Base-by-base conservation (phyloP, 148 eudicot species). In the Diospyros lotus region DNA sequence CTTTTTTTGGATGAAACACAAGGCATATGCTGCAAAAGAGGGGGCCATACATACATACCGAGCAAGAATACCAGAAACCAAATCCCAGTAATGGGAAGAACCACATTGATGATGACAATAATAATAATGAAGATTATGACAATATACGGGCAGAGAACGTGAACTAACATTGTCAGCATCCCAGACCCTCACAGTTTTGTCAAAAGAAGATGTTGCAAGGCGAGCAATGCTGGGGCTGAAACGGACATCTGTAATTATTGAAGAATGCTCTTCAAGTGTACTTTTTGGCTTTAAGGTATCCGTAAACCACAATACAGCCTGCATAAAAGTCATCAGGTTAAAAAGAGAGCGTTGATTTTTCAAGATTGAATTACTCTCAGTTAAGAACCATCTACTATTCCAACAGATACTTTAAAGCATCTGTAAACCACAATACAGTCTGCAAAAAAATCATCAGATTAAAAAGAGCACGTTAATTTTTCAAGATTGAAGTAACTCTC, bases 161-260 rank as follows among this genome's bases (percentile, higher is more conserved):
- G 43, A 42, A 87, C 98, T 80, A 50, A 93, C 98, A 80, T 86
- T 91, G 58, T 93, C 98, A 41, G 85, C 90, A 78, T 93, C 96
- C 98, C 98, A 93, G 76, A 93, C 94, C 82, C 96, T 80, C 65
- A 93, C 96, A 75, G 96, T 84, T 81, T 89, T 93, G 78, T 93
- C 98, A 78, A 88, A 93, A 48, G 98, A 93, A 44, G 97, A 93
- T 69, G 97, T 93, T 77, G 97, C 98, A 61, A 93, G 90, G 55
- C 98, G 94, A 13, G 89, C 81, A 85, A 86, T 83, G 87, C 91
- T 91, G 52, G 97, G 91, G 64, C 98, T 91, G 84, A 93, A 93
- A 65, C 98, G 97, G 48, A 93, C 94, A 83, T 93, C 98, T 62
- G 97, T 93, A 64, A 93, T 91, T 68, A 88, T 75, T 46, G 82